phyloP scores from a whole-genome alignment of 163 green algal species.

The Volvox carteri region DNA sequence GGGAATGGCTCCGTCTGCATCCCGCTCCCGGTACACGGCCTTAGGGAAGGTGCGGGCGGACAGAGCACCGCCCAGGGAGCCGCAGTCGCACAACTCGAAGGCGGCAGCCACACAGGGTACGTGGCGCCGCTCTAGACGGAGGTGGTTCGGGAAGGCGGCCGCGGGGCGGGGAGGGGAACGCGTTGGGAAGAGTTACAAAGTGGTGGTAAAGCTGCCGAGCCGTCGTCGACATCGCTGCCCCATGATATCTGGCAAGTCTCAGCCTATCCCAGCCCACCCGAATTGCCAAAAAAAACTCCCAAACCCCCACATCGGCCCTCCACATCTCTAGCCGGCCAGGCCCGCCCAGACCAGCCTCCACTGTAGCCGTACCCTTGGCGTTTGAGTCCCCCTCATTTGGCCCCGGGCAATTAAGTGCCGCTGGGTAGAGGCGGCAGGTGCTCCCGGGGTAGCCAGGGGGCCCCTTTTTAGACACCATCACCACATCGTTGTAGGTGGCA shows the following conservation, averaged over 20 bases:
- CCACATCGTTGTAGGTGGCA: conserved; percentile 25
- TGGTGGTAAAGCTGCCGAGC: no score
- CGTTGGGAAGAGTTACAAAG: background rate
- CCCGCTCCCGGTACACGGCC: background rate
- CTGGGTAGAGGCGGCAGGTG: background rate
- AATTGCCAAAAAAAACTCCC: no score
- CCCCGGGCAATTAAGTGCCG: background rate
- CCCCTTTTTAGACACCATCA: background rate
- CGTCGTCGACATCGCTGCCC: no score
- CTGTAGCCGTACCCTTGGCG: background rate
- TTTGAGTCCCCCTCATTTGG: background rate
- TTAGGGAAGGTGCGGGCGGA: conserved; percentile 24
- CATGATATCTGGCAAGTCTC: no score
- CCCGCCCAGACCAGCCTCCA: no score
- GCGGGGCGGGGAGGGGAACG: background rate
- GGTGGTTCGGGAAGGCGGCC: no score
- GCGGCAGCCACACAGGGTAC: conserved; percentile 16
- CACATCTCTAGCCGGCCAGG: no score
- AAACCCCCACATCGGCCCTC: no score
- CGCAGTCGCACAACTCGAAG: conserved; percentile 38
- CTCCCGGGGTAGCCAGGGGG: background rate
- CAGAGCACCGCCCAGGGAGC: conserved; percentile 23
- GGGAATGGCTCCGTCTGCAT: background rate
- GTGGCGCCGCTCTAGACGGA: background rate
- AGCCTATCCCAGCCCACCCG: no score